These are phyloP conservation scores for Coemansia sp. DNA, from an alignment of 192 early-diverging fungal genomes.

Conservation along the genomic window DNA sequence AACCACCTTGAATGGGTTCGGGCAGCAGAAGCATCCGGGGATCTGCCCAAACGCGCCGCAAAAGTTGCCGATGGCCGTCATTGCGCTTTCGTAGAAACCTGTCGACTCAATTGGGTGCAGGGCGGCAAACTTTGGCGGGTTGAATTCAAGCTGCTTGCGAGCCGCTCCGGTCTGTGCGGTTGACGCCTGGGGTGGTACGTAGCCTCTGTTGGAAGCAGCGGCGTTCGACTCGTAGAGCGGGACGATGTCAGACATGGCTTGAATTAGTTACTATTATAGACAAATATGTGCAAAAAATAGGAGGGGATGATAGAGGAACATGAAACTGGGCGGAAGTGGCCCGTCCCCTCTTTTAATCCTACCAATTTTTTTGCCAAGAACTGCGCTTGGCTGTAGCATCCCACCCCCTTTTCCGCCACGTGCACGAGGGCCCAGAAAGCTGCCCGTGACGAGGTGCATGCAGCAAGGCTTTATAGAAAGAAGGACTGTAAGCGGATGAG, in stretches of 20 bases:
- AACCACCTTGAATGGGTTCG: slow-evolving; percentile 48
- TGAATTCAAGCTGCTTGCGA: slow-evolving; percentile 1
- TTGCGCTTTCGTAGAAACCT: slow-evolving; percentile 11
- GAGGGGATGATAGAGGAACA: background rate
- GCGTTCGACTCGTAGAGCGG: background rate
- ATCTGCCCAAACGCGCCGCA: slow-evolving; percentile 48
- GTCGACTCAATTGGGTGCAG: slow-evolving; percentile 5
- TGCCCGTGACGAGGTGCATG: background rate
- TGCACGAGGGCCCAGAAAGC: background rate
- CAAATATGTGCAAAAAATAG: background rate
- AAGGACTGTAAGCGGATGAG: background rate
- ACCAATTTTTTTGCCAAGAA: background rate
- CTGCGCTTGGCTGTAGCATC: background rate
- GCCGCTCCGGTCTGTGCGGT: background rate
- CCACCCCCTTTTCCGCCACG: background rate
- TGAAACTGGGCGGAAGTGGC: background rate
- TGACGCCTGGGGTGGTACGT: background rate
- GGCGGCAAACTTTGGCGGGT: slow-evolving; percentile 20
- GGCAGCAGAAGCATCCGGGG: slow-evolving; percentile 47
- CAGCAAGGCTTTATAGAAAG: background rate
- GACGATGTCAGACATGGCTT: background rate
- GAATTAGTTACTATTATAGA: background rate
- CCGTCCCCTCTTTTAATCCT: background rate
- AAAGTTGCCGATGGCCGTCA: slow-evolving; percentile 25
- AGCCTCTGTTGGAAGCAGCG: background rate